A percentile compares a stretch with the other conserved stretches of the same genome.
Conservation (phyloP, 2,329 filamentous ascomycete species). For the Samsoniella hepiali region DNA sequence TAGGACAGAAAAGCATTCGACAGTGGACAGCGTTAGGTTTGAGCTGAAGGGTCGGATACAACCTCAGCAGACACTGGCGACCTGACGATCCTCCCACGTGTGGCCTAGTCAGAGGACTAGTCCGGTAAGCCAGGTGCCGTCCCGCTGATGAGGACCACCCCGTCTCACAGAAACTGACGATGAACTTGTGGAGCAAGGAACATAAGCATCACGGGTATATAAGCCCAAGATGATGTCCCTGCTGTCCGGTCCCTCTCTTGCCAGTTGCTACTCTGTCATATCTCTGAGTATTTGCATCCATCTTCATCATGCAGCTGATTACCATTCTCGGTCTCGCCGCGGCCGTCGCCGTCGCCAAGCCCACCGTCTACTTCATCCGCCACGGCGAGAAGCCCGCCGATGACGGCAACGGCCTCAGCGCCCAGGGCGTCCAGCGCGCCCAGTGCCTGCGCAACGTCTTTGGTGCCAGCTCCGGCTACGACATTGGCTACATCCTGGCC, state of each 20-base stretch:
- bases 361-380: slow-evolving; percentile 60
- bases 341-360: slow-evolving; percentile 26
- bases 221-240: not conserved
- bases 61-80: slow-evolving; percentile 1
- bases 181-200: not conserved
- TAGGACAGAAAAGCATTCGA: not conserved
- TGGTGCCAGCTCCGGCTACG: slow-evolving; percentile 46
- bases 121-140: slow-evolving; percentile 1
- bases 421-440: slow-evolving; percentile 51
- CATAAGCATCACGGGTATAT: slow-evolving; percentile 3
- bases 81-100: slow-evolving; percentile 15
- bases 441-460: slow-evolving; percentile 59
- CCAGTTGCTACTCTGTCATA: not conserved
- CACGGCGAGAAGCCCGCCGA: slow-evolving; percentile 61
- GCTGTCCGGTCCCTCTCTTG: not conserved
- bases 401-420: slow-evolving; percentile 47
- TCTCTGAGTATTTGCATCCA: not conserved
- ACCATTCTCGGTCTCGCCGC: slow-evolving; percentile 22
- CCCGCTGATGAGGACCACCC: not conserved
- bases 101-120: slow-evolving; percentile 7
- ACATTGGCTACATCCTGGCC: slow-evolving; percentile 58
- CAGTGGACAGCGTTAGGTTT: not conserved
- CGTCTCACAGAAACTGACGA: not conserved
- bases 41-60: slow-evolving; percentile 8
- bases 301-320: slow-evolving; percentile 24